Base-by-base conservation (phyloP, 306 rosid species). In the Vachellia collinsii region DNA sequence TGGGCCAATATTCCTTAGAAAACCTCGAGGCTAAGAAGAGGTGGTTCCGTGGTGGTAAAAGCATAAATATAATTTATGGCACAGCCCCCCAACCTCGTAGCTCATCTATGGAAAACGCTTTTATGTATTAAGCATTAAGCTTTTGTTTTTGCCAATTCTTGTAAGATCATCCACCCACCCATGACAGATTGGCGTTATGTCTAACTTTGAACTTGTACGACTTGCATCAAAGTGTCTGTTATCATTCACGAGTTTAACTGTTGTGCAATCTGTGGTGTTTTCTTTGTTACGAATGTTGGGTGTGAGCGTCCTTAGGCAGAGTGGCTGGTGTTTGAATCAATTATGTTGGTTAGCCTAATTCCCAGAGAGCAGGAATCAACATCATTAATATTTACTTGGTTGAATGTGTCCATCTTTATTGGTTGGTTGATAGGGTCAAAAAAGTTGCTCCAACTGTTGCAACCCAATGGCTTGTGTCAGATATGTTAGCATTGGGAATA, bases 11-110 rank as follows among this genome's bases (percentile, higher is more conserved):
- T 75, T 58, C 41, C 64, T 43, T 84, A 50, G 80, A 83, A 80
- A 82, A 65, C 84, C 88, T 85, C 86, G 53, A 68, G 73, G 53
- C 13, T 19, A 38, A 8, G 16, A 66, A 36, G 16, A 29, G 34
- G 1, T 29, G n/a, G n/a, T n/a, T n/a, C n/a, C n/a, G n/a, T n/a
- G 34, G 34, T 29, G 34, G 34, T 29, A 29, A 29, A 2, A 29
- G 34, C 34, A 29, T 29, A 29, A 29, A 29, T 29, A 25, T 59
- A 59, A 23, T 9, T 19, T 73, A 56, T 68, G 34, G 64, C 54
- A 7, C 74, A 25, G 11, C 12, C 39, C 36, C 17, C 62, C 47
- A 50, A 47, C 61, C 59, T 12, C 56, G 51, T n/a, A 20, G 36
- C 73, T 68, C 53, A 8, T 11, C 7, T 36, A 64, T 64, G 14